Base-by-base conservation (phyloP, 78 protist genomes). In the Tieghemostelium lacteum region DNA sequence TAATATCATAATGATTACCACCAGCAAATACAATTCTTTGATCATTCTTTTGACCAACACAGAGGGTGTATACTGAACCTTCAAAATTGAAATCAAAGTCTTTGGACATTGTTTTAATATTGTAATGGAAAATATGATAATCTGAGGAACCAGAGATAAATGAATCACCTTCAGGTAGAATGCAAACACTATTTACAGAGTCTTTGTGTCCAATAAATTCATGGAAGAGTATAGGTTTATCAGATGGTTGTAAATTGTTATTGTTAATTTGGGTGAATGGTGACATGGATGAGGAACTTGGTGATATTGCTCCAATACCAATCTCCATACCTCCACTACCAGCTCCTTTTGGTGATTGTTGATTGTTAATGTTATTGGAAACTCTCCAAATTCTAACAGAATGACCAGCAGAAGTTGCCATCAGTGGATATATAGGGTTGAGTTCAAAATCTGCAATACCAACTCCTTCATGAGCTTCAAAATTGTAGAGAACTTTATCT, bases 1-100 rank as follows among this genome's bases (percentile, higher is more conserved):
- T 65, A 37, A 65, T 65, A n/a, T 65, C 73, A 37, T 65, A 65
- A 65, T 65, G 73, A 65, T 65, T 65, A 24, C 73, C 73, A 65
- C 73, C 73, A 8, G 31, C 73, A 12, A 65, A 65, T 20, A 65
- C 73, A 22, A 65, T 29, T 2, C 42, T 65, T 65, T 65, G 73
- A 37, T 65, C 6, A 24, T 33, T 24, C 37, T 65, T 65, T 22
- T n/a, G 17, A 22, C 34, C 73, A 37, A 65, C 73, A 65, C 57
- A 37, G 37, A 65, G 36, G 33, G 73, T 65, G 31, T 65, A 65
- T 12, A 65, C 73, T 39, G 73, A 65, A 22, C 73, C 73, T 37
- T 65, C 73, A 39, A 65, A 65, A 37, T 65, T 65, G 24, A 65
- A 65, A 22, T 29, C 73, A 12, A 24, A 5, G n/a, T 65, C 73